Base-by-base conservation (phyloP, 1,284 basidiomycete genomes). In the Sporisorium graminicola region DNA sequence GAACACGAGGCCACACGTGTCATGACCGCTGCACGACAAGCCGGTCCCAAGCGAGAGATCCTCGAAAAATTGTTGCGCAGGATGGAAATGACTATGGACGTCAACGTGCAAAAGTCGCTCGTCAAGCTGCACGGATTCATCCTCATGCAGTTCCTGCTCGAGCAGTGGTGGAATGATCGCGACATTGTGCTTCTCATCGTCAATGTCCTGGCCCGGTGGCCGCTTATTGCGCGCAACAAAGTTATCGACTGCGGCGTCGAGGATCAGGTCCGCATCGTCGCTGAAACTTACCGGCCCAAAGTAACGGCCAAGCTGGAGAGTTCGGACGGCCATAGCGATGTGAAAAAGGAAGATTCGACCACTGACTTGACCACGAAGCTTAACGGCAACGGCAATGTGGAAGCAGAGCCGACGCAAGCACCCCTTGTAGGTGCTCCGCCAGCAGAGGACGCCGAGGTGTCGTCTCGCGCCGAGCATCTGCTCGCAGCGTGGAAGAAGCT, bases 81-180 rank as follows among this genome's bases (percentile, higher is more conserved):
- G 69, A 91, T 99, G 77, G 83, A 95, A 93, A 91, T 96, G 79
- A 96, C 95, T 1, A 91, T 92, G 42, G 94, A 97, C 65, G 89
- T 90, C 47, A 88, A 90, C 0, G 91, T 94, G 20, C 89, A 95
- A 40, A 90, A 94, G 49, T 91, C 94, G 83, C 88, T 98, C 58
- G 93, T 98, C 90, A 92, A 95, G 31, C 88, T 98, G 82, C 94
- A 97, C 86, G 95, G 95, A 1, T 95, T 97, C 85, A 93, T 92
- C 86, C 88, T 96, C 24, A 95, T 98, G 93, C 92, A 90, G 52
- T 94, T 92, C 83, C 89, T 98, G 49, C 87, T 98, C 33, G 90
- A 92, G 53, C 95, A 98, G 81, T 89, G 94, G 82, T 85, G 86
- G 16, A 88, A 90, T 31, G 93, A 98, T 78, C 77, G 88, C 26